Percentiles rank a stretch among this genome's conserved stretches.
These are phyloP conservation scores for Blastobotrys malaysiensis DNA, from an alignment of 1,139 yeast genomes.

Conservation along the genomic window DNA sequence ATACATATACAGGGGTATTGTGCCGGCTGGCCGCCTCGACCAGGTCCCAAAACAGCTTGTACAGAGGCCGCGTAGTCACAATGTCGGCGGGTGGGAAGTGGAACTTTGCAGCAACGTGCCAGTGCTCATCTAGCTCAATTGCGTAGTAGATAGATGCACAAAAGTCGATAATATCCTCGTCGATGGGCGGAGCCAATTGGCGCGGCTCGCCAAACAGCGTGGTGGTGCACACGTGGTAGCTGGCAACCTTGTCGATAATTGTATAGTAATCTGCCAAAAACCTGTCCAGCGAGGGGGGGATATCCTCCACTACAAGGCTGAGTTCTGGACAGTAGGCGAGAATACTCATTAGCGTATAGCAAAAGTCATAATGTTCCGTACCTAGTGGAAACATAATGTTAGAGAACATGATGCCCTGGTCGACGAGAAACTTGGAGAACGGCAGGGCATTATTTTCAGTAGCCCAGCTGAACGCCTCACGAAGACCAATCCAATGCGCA, in stretches of 20 bases:
- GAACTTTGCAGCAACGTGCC: not conserved
- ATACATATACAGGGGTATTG: not conserved
- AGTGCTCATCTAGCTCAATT: not conserved
- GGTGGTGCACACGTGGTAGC: not conserved
- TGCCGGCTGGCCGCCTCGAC: not conserved
- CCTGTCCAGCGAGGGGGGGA: not conserved
- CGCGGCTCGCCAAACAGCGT: not conserved
- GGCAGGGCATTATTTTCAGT: not conserved
- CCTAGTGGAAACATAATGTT: not conserved
- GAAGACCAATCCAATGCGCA: not conserved
- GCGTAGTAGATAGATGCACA: not conserved
- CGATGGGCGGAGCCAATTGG: not conserved
- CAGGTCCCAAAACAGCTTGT: not conserved
- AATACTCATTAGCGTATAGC: not conserved
- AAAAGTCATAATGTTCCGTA: not conserved
- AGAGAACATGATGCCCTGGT: not conserved
- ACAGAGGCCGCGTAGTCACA: not conserved
- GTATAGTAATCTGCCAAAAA: not conserved
- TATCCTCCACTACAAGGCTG: not conserved
- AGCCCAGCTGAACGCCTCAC: not conserved
- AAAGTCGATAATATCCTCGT: not conserved
- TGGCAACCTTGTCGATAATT: not conserved
- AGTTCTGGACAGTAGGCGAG: not conserved
- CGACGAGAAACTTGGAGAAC: not conserved
- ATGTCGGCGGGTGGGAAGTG: not conserved